Evolutionary conservation across 352 stramenopile species (phyloP).

Genomic region (Albugo candida): DNA sequence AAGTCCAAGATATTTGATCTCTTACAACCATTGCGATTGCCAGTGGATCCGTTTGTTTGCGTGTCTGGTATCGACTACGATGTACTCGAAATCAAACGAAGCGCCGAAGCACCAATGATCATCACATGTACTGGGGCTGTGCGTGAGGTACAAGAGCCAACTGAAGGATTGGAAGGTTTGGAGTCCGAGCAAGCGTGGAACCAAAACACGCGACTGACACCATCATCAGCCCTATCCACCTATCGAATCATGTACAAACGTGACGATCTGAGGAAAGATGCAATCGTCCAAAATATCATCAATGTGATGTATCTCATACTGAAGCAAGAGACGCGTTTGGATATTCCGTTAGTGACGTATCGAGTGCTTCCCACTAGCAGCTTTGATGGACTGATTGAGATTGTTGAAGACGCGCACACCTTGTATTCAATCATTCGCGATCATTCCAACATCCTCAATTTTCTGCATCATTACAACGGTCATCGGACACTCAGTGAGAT

Average conservation of each 20-base stretch:
- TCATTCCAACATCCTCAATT: slow-evolving; percentile 67
- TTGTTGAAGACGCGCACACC: slow-evolving; percentile 71
- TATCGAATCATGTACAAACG: slow-evolving; percentile 80
- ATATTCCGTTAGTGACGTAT: slow-evolving; percentile 71
- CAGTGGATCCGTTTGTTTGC: slow-evolving; percentile 54
- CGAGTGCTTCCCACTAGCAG: slow-evolving; percentile 68
- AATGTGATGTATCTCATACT: slow-evolving; percentile 80
- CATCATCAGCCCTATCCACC: slow-evolving; percentile 12
- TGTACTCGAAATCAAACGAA: slow-evolving; percentile 63
- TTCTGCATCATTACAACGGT: slow-evolving; percentile 70
- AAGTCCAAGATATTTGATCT: background rate
- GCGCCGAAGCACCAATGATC: slow-evolving; percentile 61
- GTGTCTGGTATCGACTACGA: slow-evolving; percentile 47
- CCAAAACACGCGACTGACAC: background rate
- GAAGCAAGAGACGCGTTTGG: slow-evolving; percentile 58
- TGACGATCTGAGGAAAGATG: slow-evolving; percentile 68
- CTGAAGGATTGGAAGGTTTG: too few species aligned
- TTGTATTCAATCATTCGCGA: slow-evolving; percentile 74
- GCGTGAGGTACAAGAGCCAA: slow-evolving; percentile 51
- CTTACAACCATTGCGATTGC: slow-evolving; percentile 22
- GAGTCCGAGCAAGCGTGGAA: background rate
- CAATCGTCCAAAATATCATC: slow-evolving; percentile 77
- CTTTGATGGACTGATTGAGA: slow-evolving; percentile 73
- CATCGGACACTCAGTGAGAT: slow-evolving; percentile 74
- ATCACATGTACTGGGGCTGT: slow-evolving; percentile 59